phyloP scores from a whole-genome alignment of 805 yeast genomes.

The Barnettozyma siamensis region DNA sequence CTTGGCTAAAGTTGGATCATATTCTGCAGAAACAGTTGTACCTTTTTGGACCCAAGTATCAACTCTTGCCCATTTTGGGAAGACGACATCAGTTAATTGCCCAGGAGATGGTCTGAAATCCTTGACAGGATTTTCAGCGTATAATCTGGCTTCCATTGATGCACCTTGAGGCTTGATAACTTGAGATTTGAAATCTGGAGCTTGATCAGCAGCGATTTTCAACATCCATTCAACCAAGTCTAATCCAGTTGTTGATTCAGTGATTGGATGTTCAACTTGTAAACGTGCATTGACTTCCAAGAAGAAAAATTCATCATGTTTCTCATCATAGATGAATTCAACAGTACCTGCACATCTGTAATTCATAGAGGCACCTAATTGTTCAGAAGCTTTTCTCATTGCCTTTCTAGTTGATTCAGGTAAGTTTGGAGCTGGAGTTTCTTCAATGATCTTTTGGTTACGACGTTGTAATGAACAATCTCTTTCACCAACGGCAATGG shows the following conservation, averaged over 20 bases:
- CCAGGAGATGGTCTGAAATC: conserved; percentile 97
- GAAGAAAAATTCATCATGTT: conserved; percentile 85
- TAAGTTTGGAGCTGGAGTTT: conserved; percentile 94
- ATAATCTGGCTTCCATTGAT: conserved; percentile 92
- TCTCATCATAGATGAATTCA: conserved; percentile 87
- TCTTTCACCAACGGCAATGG: conserved; percentile 93
- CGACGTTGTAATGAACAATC: conserved; percentile 97
- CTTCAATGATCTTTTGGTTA: conserved; percentile 94
- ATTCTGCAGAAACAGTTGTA: conserved; percentile 82
- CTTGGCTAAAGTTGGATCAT: conserved; percentile 94
- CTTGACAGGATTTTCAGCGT: conserved; percentile 95
- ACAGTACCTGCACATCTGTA: conserved; percentile 98
- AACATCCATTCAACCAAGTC: conserved; percentile 98
- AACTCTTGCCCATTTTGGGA: conserved; percentile 89
- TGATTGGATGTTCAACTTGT: conserved; percentile 97
- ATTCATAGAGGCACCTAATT: conserved; percentile 72
- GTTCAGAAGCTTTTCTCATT: conserved; percentile 82
- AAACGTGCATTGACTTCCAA: conserved; percentile 94
- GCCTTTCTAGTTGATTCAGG: conserved; percentile 70
- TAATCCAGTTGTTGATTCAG: conserved; percentile 90
- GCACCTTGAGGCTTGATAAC: conserved; percentile 69
- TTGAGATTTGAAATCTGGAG: conserved; percentile 66
- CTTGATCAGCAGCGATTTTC: conserved; percentile 78
- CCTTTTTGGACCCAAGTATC: conserved; percentile 95
- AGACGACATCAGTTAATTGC: conserved; percentile 73